phyloP scores from a whole-genome alignment of 2,329 filamentous ascomycete species.

The Helotiales sp. region DNA sequence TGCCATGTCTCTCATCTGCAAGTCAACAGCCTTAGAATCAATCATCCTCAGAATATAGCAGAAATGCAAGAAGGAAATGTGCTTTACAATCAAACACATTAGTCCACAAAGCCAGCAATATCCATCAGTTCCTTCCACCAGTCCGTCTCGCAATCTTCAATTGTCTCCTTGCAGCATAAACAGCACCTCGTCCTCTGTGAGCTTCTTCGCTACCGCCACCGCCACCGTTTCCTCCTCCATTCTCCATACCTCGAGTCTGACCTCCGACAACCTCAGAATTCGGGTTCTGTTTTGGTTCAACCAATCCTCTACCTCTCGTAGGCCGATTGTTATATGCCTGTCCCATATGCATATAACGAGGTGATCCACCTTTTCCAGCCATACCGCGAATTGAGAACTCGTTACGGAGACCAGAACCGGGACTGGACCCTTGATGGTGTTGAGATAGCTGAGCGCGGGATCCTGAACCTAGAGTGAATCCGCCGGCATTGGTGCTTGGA shows the following conservation, averaged over 20 bases:
- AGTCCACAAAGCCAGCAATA: too few species aligned
- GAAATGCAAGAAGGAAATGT: too few species aligned
- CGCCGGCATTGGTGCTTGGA: neutral
- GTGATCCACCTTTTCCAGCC: neutral
- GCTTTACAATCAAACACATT: too few species aligned
- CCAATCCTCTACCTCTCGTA: neutral
- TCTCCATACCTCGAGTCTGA: neutral
- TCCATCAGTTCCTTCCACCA: neutral
- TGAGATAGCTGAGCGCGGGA: neutral
- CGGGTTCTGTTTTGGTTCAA: neutral
- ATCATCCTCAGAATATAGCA: too few species aligned
- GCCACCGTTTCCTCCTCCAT: neutral
- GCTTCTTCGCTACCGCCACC: neutral
- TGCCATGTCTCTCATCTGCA: too few species aligned
- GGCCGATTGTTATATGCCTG: conserved; percentile 5
- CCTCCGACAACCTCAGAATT: neutral
- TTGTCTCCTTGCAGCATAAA: conserved; percentile 4
- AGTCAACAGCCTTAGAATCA: too few species aligned
- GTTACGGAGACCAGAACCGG: neutral
- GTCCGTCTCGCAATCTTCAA: neutral
- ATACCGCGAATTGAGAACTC: neutral
- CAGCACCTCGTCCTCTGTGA: neutral
- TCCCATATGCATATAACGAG: neutral
- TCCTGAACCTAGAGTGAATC: neutral
- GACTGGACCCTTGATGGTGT: neutral